Base-by-base conservation (phyloP, 2,329 filamentous ascomycete genomes). In the Fusarium subtropicale region DNA sequence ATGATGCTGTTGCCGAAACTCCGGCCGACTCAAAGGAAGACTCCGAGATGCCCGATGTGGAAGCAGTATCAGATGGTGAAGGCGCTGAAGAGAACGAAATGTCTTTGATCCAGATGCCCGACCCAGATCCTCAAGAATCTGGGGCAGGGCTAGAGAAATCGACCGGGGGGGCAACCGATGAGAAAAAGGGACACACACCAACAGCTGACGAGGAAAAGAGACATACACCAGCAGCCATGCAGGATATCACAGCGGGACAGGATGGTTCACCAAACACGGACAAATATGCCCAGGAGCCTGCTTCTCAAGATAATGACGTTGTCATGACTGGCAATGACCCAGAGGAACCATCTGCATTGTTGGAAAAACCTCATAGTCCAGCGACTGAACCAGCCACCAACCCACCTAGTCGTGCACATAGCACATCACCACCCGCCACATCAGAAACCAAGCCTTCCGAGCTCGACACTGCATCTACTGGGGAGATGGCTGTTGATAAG, bases 391-490 rank as follows among this genome's bases (percentile, higher is more conserved):
- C 75, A 0, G 73, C 78, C 3, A 85, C 83, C 4, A 82, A 81
- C 30, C 78, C 78, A 2, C 78, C 77, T 2, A 86, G 83, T 59
- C 77, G 77, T 24, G n/a, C 80, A 80, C 52, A 79, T 18, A 87
- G 81, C 50, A 81, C 83, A 56, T 85, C 85, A 0, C 84, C 84
- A 3, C 80, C 77, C 8, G 57, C 71, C 2, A 84, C 82, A 1
- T 82, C 83, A 8, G 85, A 87, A 56, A 85, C 83, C 0, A 87
- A 85, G 46, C 82, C 81, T 1, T 85, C 84, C 0, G 85, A 87
- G 13, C 73, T 80, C 2, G 85, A 85, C 47, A 82, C 80, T 2
- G 75, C 78, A 5, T 79, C 79, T 8, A 80, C 81, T 7, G 71
- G 75, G 2, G 78, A 81, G n/a, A 76, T 79, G 31, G 75, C 76